Percentiles rank a stretch among this genome's conserved stretches.
These are phyloP conservation scores for Trichothecium roseum DNA, from an alignment of 2,329 filamentous ascomycete genomes.

Conservation along the genomic window DNA sequence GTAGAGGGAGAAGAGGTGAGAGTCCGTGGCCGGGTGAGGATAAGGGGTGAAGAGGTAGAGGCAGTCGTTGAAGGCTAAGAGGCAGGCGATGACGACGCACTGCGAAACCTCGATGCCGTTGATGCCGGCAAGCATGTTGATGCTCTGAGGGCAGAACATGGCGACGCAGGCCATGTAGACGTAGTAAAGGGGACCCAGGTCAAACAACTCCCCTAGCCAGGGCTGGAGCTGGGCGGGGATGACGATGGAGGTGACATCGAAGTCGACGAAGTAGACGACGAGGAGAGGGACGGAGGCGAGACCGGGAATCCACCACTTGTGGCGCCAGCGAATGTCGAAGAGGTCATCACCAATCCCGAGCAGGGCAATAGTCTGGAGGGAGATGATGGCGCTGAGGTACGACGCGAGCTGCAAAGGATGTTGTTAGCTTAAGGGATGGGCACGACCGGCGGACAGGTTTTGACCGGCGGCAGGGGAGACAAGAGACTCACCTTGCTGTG, in stretches of 20 bases:
- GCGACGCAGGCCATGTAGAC: constrained; percentile 92
- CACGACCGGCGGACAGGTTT: neutral
- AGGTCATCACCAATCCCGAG: constrained; percentile 92
- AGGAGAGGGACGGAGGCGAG: constrained; percentile 89
- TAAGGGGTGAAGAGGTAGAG: constrained; percentile 78
- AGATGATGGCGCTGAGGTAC: constrained; percentile 88
- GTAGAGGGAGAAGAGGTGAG: constrained; percentile 92
- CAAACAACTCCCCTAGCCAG: constrained; percentile 75
- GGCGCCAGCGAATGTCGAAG: constrained; percentile 96
- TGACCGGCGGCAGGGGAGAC: too few species aligned
- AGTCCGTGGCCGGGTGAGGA: constrained; percentile 89
- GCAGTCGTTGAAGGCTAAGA: constrained; percentile 77
- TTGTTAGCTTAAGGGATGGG: neutral
- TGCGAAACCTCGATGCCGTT: constrained; percentile 97
- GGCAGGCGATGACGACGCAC: constrained; percentile 76
- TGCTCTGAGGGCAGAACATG: constrained; percentile 97
- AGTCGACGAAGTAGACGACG: constrained; percentile 96
- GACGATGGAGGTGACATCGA: constrained; percentile 91
- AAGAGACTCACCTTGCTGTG: constrained; percentile 76
- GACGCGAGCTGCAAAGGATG: constrained; percentile 67
- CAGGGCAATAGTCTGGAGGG: constrained; percentile 80
- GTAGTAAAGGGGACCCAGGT: constrained; percentile 81
- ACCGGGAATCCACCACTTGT: constrained; percentile 96
- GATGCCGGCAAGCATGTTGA: constrained; percentile 99
- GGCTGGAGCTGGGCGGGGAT: constrained; percentile 77